Evolutionary conservation across 179 eudicot species (phyloP), one percentile per base, ranked within the genome.

Genomic region (Corrigiola litoralis): DNA sequence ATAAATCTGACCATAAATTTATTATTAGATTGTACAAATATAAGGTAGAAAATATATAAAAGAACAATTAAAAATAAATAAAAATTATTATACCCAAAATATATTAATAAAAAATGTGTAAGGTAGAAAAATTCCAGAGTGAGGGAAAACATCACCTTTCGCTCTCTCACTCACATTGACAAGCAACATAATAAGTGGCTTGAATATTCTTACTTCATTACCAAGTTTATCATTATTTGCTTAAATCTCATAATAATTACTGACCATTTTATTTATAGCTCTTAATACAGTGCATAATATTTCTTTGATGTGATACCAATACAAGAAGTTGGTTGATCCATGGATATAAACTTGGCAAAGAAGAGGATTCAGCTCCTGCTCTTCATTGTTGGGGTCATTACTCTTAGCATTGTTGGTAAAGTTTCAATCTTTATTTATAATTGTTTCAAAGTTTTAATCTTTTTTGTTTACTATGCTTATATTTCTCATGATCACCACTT

Each of bases 391-490:
- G 97, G 82, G 14, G 51, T 89, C 37, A 76, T 87, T 46, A 77
- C 60, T 59, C 97, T 91, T 73, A 78, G 91, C 40, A 80, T 91
- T 65, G 72, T 81, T 23, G 97, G 97, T 89, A 85, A 58, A 20
- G 49, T 16, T 4, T 11, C 34, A 3, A 21, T 40, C 16, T 28
- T 24, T 47, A 27, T 18, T 0, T n/a, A 13, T 46, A 16, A 12
- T 31, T 51, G 31, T 32, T 14, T 6, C 11, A 4, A 0, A 0
- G 6, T n/a, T n/a, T n/a, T n/a, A n/a, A 4, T 31, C 4, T 32
- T 20, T 28, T 36, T 16, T 4, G 12, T 10, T 5, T 12, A 40
- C 16, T 46, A n/a, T 60, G 49, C n/a, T 60, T 27, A 5, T 0
- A 4, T 58, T 38, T 12, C 16, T 24, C 10, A 23, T 41, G 36